A percentile compares a stretch with the other conserved stretches of the same genome.
Evolutionary conservation across 768 basidiomycete genomes (phyloP).

Genomic region (Suillus alpinus): DNA sequence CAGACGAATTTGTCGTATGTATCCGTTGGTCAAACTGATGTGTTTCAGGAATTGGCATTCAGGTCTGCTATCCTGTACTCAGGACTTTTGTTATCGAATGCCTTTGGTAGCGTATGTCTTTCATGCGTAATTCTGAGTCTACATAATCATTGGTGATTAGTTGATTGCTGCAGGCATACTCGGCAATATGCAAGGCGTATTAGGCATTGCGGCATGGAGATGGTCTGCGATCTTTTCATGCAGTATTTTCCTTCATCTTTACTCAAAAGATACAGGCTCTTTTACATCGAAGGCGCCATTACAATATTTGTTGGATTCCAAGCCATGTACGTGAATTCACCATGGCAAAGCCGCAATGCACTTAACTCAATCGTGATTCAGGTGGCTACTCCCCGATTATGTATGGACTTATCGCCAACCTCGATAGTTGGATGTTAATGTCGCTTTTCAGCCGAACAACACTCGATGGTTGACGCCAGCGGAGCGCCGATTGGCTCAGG

Average conservation of each 20-base stretch:
- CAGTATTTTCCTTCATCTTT: background rate
- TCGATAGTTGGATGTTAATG: background rate
- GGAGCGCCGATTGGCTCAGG: conserved; percentile 59
- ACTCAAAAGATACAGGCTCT: conserved; percentile 45
- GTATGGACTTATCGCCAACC: conserved; percentile 30
- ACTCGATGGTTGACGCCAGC: conserved; percentile 53
- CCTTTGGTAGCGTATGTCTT: conserved; percentile 57
- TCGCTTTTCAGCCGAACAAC: conserved; percentile 48
- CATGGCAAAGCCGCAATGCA: no score
- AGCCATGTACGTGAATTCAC: conserved; percentile 39
- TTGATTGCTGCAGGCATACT: conserved; percentile 74
- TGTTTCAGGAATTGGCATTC: conserved; percentile 54
- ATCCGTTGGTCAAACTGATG: background rate
- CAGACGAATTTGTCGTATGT: background rate
- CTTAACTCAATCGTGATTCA: conserved; percentile 19
- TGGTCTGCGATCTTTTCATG: conserved; percentile 33
- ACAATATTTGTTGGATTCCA: conserved; percentile 59
- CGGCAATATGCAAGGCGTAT: conserved; percentile 60
- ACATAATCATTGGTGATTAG: conserved; percentile 26
- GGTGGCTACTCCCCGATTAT: conserved; percentile 60
- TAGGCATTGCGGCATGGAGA: conserved; percentile 69
- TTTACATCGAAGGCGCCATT: conserved; percentile 68
- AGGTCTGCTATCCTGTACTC: conserved; percentile 59
- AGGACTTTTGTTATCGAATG: conserved; percentile 59
- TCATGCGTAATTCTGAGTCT: background rate